Base-by-base conservation (phyloP, 495 filamentous ascomycete species). In the Aspergillus conjunctus region DNA sequence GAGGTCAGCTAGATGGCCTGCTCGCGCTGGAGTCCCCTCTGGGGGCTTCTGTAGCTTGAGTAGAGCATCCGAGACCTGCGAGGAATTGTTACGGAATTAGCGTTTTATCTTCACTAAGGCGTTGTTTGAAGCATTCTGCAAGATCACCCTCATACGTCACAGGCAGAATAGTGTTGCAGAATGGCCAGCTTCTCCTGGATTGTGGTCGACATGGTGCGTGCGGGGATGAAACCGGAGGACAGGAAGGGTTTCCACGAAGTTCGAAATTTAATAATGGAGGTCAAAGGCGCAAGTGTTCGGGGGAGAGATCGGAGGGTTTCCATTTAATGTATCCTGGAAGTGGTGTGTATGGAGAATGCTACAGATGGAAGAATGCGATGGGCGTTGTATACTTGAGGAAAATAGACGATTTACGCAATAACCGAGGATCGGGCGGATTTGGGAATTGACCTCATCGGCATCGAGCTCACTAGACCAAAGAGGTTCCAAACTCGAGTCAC, bases 1-100 rank as follows among this genome's bases (percentile, higher is more conserved):
- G 34, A 91, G 74, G 66, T 89, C 87, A 31, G 80, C 72, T n/a
- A 90, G 73, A 63, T 82, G 81, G 21, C 88, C 86, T 4, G 84
- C 85, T 63, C 81, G 66, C 48, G 70, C 55, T 34, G 66, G 53
- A 14, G 56, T 58, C 11, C 76, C 77, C 33, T 63, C 52, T 7
- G 69, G 74, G 1, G 77, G 73, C 21, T 83, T 80, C 51, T 85
- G 81, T 22, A 89, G 73, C 60, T 83, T 85, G 32, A 87, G 73
- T 0, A 89, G 77, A 2, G 84, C 86, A 65, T 89, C 86, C 44
- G 85, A 87, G 56, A 89, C 76, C 77, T 87, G 50, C 4, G 17
- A 7, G 14, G 18, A 26, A 33, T 59, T 45, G 54, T 1, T 15
- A 4, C 21, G 31, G 17, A 11, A 15, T 54, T 50, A 51, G 43